Conservation (phyloP, 2,329 filamentous ascomycete species). For the Emmonsiellopsis sp. region DNA sequence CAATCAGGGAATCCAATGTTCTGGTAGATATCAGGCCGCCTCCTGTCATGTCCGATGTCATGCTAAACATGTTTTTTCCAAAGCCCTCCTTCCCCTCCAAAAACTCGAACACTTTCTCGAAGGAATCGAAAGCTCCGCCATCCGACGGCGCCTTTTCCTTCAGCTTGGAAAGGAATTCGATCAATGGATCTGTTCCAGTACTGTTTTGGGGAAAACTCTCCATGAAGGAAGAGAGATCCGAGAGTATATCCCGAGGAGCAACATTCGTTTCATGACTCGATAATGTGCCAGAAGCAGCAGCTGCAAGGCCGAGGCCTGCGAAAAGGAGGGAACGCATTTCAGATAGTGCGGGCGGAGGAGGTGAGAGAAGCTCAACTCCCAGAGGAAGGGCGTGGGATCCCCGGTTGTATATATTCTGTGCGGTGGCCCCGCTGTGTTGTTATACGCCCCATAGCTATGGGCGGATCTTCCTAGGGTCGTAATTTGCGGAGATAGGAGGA, state of each 20-base stretch:
- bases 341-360: too few species aligned
- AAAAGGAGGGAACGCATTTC: neutral
- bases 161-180: neutral
- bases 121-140: neutral
- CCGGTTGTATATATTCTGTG: neutral
- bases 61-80: neutral
- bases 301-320: neutral
- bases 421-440: too few species aligned
- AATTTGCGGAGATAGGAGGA: too few species aligned
- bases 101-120: neutral
- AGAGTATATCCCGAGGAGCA: neutral
- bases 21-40: neutral
- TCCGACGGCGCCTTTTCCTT: neutral
- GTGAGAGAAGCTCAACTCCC: neutral
- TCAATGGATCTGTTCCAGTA: neutral
- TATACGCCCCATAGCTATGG: too few species aligned
- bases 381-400: neutral
- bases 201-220: neutral
- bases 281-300: neutral
- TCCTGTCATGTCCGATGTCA: neutral
- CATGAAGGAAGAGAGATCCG: neutral
- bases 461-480: too few species aligned
- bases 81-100: neutral
- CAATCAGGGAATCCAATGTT: neutral
- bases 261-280: neutral